Base-by-base conservation (phyloP, 805 yeast genomes). In the Saccharomycopsis oosterbeekiorum region DNA sequence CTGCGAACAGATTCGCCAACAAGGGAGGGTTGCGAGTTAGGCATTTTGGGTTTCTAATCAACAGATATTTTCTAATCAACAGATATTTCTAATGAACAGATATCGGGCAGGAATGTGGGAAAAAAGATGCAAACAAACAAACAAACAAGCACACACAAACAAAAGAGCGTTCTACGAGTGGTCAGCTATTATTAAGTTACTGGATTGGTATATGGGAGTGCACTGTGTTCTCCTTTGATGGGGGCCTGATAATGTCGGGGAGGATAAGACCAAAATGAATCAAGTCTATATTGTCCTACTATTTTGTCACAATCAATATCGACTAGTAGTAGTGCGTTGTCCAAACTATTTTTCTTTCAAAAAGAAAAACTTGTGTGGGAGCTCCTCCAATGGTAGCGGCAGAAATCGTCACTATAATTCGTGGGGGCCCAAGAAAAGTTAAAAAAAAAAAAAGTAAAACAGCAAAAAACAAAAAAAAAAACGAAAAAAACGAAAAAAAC, bases 1-100 rank as follows among this genome's bases (percentile, higher is more conserved):
- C 59, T 60, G 34, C 65, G 26, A 2, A 63, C 65, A 2, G 65
- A 63, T n/a, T 42, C 21, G 37, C 65, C 65, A n/a, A 63, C 60
- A 8, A 63, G 56, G 17, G 29, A 47, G n/a, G 53, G 53, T 47
- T 47, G 53, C 34, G 53, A 21, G 53, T 4, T 47, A 24, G 50
- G 10, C 50, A 42, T 42, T 6, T 14, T 17, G 12, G 43, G 29
- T 19, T n/a, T n/a, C 60, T 26, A 21, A 17, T 8, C 6, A 11
- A n/a, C 55, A 26, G n/a, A 21, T 50, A 24, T 10, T 12, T n/a
- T n/a, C 60, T 26, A 21, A 17, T 8, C 6, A 11, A n/a, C 55
- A 26, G n/a, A 21, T 50, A 24, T 19, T n/a, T n/a, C 60, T 26
- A 21, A 17, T 8, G 14, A 11, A n/a, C 55, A 26, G n/a, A 21